Conservation (phyloP, 805 yeast species). For the Cyberlindnera samutprakarnensis region DNA sequence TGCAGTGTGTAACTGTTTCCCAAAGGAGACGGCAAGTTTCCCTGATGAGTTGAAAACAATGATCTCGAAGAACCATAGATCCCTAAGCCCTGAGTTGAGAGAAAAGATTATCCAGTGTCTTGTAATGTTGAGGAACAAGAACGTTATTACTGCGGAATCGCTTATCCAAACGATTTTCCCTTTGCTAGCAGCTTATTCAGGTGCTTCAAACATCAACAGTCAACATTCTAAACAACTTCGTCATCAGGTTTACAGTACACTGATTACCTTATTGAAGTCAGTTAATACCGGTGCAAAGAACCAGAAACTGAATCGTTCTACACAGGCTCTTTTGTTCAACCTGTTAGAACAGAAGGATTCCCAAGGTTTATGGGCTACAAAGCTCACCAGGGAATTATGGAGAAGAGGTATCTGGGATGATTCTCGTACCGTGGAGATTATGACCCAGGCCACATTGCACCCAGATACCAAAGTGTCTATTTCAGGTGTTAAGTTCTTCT, state of each 20-base stretch:
- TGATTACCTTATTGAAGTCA: conserved; percentile 70
- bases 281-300: conserved; percentile 86
- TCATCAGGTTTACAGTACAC: conserved; percentile 71
- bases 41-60: conserved; percentile 74
- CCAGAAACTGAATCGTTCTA: conserved; percentile 80
- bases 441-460: conserved; percentile 93
- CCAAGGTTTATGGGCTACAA: conserved; percentile 94
- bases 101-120: conserved; percentile 88
- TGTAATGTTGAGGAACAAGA: conserved; percentile 85
- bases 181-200: conserved; percentile 59
- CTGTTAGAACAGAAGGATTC: conserved; percentile 72
- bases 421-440: conserved; percentile 90
- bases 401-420: conserved; percentile 98
- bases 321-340: conserved; percentile 89
- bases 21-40: conserved; percentile 77
- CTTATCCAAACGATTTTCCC: conserved; percentile 88
- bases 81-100: conserved; percentile 74
- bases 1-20: conserved; percentile 87
- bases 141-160: conserved; percentile 67
- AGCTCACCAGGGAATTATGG: conserved; percentile 92
- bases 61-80: conserved; percentile 68
- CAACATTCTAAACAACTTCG: conserved; percentile 77
- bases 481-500: conserved; percentile 85
- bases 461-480: conserved; percentile 79
- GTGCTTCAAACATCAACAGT: conserved; percentile 34